These are phyloP conservation scores for Exserohilum turcica DNA, from an alignment of 2,329 filamentous ascomycete genomes.

Conservation along the genomic window DNA sequence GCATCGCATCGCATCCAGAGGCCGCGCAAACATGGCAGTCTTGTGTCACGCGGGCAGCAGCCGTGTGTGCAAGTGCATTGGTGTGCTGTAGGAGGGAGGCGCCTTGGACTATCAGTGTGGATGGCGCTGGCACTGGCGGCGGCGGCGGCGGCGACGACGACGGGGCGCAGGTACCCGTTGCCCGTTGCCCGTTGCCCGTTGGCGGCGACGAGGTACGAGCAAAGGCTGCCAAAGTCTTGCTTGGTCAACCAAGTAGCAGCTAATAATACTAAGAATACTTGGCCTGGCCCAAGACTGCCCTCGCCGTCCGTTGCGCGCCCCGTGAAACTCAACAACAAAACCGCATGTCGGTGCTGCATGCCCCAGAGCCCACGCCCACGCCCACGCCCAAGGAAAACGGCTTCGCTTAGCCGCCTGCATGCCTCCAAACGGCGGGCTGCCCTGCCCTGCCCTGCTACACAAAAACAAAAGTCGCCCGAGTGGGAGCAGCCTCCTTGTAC, in stretches of 20 bases:
- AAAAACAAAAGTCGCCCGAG: too few species aligned
- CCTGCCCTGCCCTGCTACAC: not conserved
- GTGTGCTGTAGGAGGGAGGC: not conserved
- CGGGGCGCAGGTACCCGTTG: slow-evolving; percentile 13
- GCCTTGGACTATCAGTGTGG: not conserved
- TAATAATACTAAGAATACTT: too few species aligned
- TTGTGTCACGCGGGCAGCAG: too few species aligned
- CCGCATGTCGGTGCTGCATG: too few species aligned
- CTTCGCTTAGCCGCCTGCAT: not conserved
- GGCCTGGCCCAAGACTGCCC: too few species aligned
- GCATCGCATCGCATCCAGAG: not conserved
- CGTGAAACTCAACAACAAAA: not conserved
- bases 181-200: too few species aligned
- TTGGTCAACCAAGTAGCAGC: not conserved
- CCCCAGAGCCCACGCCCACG: not conserved
- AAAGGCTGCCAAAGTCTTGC: too few species aligned
- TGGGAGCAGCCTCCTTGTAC: not conserved
- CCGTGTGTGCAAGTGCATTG: too few species aligned
- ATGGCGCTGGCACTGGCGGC: not conserved
- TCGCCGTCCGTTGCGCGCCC: slow-evolving; percentile 3
- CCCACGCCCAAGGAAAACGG: not conserved
- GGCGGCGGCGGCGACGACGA: not conserved
- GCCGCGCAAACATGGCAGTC: too few species aligned
- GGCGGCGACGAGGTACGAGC: not conserved
- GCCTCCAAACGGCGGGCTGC: not conserved